Conservation (phyloP, 2,329 filamentous ascomycete genomes). For the Cordyceps tenuipes region DNA sequence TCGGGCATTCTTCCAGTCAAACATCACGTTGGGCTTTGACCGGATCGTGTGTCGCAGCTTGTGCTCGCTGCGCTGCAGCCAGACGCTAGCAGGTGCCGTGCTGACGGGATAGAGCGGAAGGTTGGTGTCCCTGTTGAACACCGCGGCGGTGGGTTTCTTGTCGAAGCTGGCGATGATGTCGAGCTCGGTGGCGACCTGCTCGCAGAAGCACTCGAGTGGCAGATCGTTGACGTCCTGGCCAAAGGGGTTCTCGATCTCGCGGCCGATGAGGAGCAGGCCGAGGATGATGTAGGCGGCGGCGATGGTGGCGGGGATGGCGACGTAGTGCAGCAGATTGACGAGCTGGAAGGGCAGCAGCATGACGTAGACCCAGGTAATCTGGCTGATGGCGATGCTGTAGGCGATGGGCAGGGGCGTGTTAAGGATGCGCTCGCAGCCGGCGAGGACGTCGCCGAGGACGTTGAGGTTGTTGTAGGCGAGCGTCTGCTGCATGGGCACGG, state of each 20-base stretch:
- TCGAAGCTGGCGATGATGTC: conserved; percentile 58
- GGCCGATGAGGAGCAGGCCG: conserved; percentile 63
- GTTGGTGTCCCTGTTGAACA: conserved; percentile 32
- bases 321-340: conserved; percentile 53
- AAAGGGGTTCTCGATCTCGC: conserved; percentile 80
- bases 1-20: conserved; percentile 22
- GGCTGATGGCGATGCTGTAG: conserved; percentile 75
- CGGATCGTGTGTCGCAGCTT: conserved; percentile 31
- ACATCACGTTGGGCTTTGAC: conserved; percentile 31
- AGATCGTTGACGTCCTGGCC: conserved; percentile 77
- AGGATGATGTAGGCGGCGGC: conserved; percentile 74
- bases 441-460: conserved; percentile 62
- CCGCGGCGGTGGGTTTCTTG: conserved; percentile 23
- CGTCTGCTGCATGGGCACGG: conserved; percentile 50
- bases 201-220: conserved; percentile 67
- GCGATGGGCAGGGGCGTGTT: conserved; percentile 76
- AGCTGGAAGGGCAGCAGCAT: conserved; percentile 77
- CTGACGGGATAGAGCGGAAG: conserved; percentile 50
- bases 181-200: conserved; percentile 64
- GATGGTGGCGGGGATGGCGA: conserved; percentile 70
- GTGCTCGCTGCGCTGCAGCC: conserved; percentile 34
- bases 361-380: conserved; percentile 82
- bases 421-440: conserved; percentile 67
- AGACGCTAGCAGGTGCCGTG: conserved; percentile 27
- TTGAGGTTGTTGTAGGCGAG: conserved; percentile 52